Base-by-base conservation (phyloP, 495 filamentous ascomycete species). In the Daldinia caldariorum region DNA sequence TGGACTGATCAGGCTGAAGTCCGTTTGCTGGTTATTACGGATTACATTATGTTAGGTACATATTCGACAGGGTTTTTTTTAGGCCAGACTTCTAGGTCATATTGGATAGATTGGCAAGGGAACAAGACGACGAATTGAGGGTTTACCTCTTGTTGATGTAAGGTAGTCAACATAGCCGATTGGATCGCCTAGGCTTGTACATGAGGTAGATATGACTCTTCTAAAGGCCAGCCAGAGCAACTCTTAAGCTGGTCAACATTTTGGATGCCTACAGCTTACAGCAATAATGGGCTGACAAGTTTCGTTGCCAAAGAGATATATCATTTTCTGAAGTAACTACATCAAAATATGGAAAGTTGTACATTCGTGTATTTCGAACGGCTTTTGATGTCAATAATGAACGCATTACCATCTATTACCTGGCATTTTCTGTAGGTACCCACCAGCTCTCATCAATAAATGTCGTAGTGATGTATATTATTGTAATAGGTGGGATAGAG, bases 1-100 rank as follows among this genome's bases (percentile, higher is more conserved):
- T 41, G 47, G 39, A 22, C 31, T 7, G 13, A 57, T 72, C 50
- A 64, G 69, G 69, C 69, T 72, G 45, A 67, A 58, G 6, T 37
- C 3, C 49, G 39, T 55, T 60, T 64, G 47, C 10, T 45, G 10
- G 13, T 49, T 20, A 50, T 31, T 29, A 50, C 1, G 26, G 26
- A 26, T 26, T 26, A 26, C n/a, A n/a, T n/a, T n/a, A n/a, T n/a
- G n/a, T n/a, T n/a, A n/a, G n/a, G n/a, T n/a, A n/a, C 54, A 29
- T 51, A 35, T 16, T 60, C 34, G 32, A 29, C 16, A 26, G 12
- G 20, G 22, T 14, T 22, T 51, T 26, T 26, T 3, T 22, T 51
- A 31, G 49, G 49, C 6, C 8, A 55, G 26, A 26, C 26, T 26
- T 26, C 26, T 26, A 34, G 13, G 20, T 29, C 26, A n/a, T 18